Conservation (phyloP, 1,284 basidiomycete genomes). For the Kwoniella shivajii region DNA sequence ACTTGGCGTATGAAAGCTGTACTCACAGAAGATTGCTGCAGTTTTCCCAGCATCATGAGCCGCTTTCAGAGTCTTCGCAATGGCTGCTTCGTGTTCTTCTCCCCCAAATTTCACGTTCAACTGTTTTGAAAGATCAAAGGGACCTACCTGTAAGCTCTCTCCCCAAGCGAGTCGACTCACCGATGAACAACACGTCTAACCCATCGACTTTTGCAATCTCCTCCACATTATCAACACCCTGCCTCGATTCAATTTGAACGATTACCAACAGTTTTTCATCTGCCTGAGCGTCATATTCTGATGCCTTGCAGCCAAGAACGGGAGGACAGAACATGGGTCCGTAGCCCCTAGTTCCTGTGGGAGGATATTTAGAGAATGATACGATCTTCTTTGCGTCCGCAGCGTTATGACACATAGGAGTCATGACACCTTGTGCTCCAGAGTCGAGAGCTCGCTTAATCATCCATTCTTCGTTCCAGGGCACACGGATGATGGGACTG, state of each 20-base stretch:
- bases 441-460: constrained; percentile 53
- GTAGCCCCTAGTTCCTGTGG: constrained; percentile 36
- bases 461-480: constrained; percentile 42
- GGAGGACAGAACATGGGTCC: constrained; percentile 39
- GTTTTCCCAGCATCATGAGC: constrained; percentile 66
- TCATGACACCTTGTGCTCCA: constrained; percentile 45
- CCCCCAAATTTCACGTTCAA: constrained; percentile 34
- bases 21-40: constrained; percentile 57
- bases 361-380: constrained; percentile 36
- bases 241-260: constrained; percentile 67
- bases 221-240: constrained; percentile 64
- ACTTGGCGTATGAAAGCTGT: no score
- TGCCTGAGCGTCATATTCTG: constrained; percentile 62
- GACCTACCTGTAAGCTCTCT: constrained; percentile 35
- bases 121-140: constrained; percentile 64
- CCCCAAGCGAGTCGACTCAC: constrained; percentile 34
- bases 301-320: constrained; percentile 28
- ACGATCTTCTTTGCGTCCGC: constrained; percentile 35
- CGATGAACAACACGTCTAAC: constrained; percentile 66
- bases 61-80: constrained; percentile 62
- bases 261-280: constrained; percentile 65
- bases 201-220: constrained; percentile 67
- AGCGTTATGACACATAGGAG: constrained; percentile 40
- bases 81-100: constrained; percentile 59
- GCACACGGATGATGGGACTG: constrained; percentile 50